These are phyloP conservation scores for Setaria viridis DNA, from an alignment of 202 grass and related monocot genomes.

Conservation along the genomic window DNA sequence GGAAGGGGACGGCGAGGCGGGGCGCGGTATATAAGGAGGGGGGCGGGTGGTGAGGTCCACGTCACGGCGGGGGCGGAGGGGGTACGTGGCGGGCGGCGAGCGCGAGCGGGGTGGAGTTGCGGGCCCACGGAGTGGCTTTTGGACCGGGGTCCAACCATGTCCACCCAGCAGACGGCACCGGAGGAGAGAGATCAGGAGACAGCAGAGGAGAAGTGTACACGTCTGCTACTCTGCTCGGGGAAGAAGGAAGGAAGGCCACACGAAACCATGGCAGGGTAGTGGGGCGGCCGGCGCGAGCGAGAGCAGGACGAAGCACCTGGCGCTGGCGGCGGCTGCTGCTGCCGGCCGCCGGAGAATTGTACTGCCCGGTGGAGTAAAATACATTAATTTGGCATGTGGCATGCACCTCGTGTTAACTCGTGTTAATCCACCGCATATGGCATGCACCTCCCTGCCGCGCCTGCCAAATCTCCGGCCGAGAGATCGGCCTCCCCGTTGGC, in stretches of 20 bases:
- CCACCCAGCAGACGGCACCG: neutral
- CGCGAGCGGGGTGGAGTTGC: constrained; percentile 28
- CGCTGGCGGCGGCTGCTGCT: no score
- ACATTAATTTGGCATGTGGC: no score
- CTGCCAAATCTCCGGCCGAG: no score
- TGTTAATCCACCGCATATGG: no score
- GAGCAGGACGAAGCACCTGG: neutral
- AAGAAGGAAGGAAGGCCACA: neutral
- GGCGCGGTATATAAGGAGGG: constrained; percentile 48
- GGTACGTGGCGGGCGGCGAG: constrained; percentile 52
- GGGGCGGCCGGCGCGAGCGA: neutral
- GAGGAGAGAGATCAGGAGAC: no score
- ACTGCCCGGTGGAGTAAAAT: no score
- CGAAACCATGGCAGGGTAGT: neutral
- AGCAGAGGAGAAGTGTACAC: neutral
- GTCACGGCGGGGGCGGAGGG: constrained; percentile 22
- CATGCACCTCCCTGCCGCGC: no score
- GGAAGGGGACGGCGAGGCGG: neutral
- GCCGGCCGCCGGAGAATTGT: neutral
- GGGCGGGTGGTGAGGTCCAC: constrained; percentile 39
- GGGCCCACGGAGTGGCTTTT: constrained; percentile 38
- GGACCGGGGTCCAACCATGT: neutral
- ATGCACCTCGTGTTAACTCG: no score
- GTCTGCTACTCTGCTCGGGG: neutral
- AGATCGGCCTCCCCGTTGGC: no score